These are phyloP conservation scores for Verticillium nonalfalfae DNA, from an alignment of 2,329 filamentous ascomycete genomes.

Conservation along the genomic window DNA sequence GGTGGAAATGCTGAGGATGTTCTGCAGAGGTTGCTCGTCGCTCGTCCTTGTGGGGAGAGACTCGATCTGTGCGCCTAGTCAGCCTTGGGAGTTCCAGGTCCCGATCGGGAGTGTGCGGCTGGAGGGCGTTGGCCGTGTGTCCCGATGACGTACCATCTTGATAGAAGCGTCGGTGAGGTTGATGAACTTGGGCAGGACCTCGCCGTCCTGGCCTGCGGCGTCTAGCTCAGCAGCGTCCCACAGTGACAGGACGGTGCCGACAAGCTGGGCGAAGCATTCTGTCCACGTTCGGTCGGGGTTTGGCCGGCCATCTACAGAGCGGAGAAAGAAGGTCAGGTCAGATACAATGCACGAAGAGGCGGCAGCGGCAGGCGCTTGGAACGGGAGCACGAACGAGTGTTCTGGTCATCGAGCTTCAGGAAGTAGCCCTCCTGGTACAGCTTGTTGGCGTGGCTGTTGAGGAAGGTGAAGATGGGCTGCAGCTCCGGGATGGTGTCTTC, in stretches of 20 bases:
- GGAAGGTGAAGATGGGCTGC: conserved; percentile 85
- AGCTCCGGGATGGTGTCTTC: conserved; percentile 87
- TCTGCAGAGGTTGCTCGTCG: conserved; percentile 77
- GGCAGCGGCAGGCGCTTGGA: neutral
- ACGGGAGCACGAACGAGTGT: conserved; percentile 62
- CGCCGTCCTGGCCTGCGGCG: conserved; percentile 74
- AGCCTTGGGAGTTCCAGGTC: neutral
- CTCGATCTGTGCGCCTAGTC: conserved; percentile 59
- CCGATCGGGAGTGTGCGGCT: neutral
- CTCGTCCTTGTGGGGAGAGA: conserved; percentile 77
- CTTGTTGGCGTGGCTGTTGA: conserved; percentile 95
- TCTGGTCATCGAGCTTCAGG: conserved; percentile 90
- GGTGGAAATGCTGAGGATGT: conserved; percentile 92
- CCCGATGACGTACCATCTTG: conserved; percentile 68
- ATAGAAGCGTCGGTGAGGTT: conserved; percentile 96
- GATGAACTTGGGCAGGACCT: conserved; percentile 87
- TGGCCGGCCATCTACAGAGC: conserved; percentile 67
- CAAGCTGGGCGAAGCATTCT: conserved; percentile 94
- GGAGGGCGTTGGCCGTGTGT: neutral
- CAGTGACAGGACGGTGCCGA: conserved; percentile 87
- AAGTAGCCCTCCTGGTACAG: conserved; percentile 98
- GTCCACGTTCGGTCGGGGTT: conserved; percentile 86
- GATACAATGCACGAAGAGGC: neutral
- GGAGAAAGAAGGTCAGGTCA: neutral
- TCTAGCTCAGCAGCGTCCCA: conserved; percentile 95